phyloP scores from a whole-genome alignment of 2,329 filamentous ascomycete species.

The Sporothrix luriei region DNA sequence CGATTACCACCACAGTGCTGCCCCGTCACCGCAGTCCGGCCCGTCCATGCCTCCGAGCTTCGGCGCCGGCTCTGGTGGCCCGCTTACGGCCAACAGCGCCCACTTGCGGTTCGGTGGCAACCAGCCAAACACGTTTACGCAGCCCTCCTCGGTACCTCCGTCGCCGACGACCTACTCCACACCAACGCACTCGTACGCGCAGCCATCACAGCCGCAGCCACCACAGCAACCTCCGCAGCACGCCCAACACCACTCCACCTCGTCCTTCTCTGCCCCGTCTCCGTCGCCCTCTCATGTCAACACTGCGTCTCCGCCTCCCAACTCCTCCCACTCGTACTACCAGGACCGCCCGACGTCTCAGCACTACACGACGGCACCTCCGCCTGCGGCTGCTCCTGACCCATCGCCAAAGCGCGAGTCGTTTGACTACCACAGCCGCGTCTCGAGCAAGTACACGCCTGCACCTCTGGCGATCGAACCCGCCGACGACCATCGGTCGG shows the following conservation, averaged over 20 bases:
- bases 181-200: slow-evolving; percentile 33
- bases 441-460: slow-evolving; percentile 31
- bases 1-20: slow-evolving; percentile 39
- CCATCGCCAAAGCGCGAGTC: slow-evolving; percentile 33
- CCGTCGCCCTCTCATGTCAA: slow-evolving; percentile 25
- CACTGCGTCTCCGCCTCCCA: slow-evolving; percentile 3
- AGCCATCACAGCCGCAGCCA: slow-evolving; percentile 34
- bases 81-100: slow-evolving; percentile 32
- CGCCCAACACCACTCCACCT: slow-evolving; percentile 30
- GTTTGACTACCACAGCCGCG: slow-evolving; percentile 34
- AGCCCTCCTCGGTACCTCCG: slow-evolving; percentile 41
- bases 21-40: slow-evolving; percentile 32
- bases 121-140: slow-evolving; percentile 29
- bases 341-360: slow-evolving; percentile 42
- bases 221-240: slow-evolving; percentile 28
- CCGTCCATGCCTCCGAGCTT: slow-evolving; percentile 40
- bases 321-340: slow-evolving; percentile 35
- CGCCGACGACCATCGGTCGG: background rate
- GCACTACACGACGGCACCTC: slow-evolving; percentile 38
- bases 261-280: slow-evolving; percentile 32
- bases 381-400: slow-evolving; percentile 7
- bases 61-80: slow-evolving; percentile 36
- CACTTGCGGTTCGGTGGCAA: slow-evolving; percentile 34
- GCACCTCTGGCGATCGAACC: slow-evolving; percentile 30
- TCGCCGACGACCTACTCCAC: slow-evolving; percentile 42